These are phyloP conservation scores for Trichophaea hybrida DNA, from an alignment of 2,329 filamentous ascomycete species.

Conservation along the genomic window DNA sequence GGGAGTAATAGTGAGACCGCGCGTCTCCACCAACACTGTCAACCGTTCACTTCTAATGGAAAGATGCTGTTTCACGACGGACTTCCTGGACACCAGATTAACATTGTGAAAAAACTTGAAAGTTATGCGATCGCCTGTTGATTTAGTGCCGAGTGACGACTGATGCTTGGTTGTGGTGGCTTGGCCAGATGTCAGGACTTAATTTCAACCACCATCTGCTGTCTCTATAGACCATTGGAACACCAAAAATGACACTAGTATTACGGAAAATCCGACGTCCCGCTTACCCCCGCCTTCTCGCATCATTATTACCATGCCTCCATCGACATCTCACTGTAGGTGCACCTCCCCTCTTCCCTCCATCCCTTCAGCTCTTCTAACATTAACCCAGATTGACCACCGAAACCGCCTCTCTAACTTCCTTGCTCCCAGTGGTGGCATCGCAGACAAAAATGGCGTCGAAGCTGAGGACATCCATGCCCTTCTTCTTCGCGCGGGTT, in stretches of 20 bases:
- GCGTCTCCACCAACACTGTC: too few relatives aligned
- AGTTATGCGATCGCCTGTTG: background rate
- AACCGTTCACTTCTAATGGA: too few relatives aligned
- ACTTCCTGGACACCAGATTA: too few relatives aligned
- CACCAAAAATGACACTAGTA: background rate
- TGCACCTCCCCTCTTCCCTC: background rate
- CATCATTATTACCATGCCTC: background rate
- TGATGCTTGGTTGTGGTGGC: background rate
- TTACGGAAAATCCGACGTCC: background rate
- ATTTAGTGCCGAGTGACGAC: background rate
- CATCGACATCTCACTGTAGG: background rate
- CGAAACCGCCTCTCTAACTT: conserved; percentile 53
- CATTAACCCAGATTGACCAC: conserved; percentile 37
- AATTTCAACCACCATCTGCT: background rate
- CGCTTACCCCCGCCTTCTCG: background rate
- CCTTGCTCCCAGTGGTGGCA: conserved; percentile 65
- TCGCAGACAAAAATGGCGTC: conserved; percentile 40
- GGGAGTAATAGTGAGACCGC: background rate
- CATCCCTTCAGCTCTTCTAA: background rate
- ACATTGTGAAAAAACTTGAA: too few relatives aligned
- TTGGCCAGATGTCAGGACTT: background rate
- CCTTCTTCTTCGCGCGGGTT: conserved; percentile 56
- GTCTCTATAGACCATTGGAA: background rate
- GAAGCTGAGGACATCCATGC: conserved; percentile 42
- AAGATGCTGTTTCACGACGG: too few relatives aligned